Percentiles rank a stretch among this genome's conserved stretches.
Conservation (phyloP, 2,329 filamentous ascomycete genomes). For the Diaporthe citriasiana region DNA sequence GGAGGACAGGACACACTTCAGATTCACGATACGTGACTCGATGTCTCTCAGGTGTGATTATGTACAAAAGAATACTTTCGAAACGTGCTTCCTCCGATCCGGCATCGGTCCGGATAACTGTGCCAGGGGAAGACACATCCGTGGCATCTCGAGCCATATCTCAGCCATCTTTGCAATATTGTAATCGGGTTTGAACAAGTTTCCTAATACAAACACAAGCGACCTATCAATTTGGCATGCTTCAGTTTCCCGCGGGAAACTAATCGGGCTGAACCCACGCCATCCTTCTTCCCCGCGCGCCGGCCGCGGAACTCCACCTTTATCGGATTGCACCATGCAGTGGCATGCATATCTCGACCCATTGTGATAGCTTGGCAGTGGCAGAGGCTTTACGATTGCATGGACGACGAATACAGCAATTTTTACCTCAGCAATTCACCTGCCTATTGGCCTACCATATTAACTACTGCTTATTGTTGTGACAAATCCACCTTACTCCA, state of each 20-base stretch:
- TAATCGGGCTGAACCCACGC: not conserved
- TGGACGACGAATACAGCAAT: not conserved
- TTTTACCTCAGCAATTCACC: not conserved
- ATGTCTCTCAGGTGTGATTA: not conserved
- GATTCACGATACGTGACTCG: not conserved
- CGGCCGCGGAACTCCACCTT: slow-evolving; percentile 29
- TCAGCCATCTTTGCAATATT: slow-evolving; percentile 2
- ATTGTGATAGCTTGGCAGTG: slow-evolving; percentile 18
- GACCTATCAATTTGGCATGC: not conserved
- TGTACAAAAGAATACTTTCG: not conserved
- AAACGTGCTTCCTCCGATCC: slow-evolving; percentile 20
- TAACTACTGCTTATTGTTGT: slow-evolving; percentile 47
- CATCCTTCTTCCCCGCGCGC: not conserved
- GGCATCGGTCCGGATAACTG: slow-evolving; percentile 41
- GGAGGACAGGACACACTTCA: not conserved
- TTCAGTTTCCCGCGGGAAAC: slow-evolving; percentile 19
- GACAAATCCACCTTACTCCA: slow-evolving; percentile 57
- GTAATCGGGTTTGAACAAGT: not conserved
- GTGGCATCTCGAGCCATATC: not conserved
- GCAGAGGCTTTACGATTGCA: not conserved
- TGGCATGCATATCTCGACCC: slow-evolving; percentile 14
- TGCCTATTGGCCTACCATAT: not conserved
- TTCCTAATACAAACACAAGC: not conserved
- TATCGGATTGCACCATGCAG: slow-evolving; percentile 11
- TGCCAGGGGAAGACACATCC: not conserved